A percentile compares a stretch with the other conserved stretches of the same genome.
Conservation (phyloP, 2,329 filamentous ascomycete genomes). For the Didymella pomorum region DNA sequence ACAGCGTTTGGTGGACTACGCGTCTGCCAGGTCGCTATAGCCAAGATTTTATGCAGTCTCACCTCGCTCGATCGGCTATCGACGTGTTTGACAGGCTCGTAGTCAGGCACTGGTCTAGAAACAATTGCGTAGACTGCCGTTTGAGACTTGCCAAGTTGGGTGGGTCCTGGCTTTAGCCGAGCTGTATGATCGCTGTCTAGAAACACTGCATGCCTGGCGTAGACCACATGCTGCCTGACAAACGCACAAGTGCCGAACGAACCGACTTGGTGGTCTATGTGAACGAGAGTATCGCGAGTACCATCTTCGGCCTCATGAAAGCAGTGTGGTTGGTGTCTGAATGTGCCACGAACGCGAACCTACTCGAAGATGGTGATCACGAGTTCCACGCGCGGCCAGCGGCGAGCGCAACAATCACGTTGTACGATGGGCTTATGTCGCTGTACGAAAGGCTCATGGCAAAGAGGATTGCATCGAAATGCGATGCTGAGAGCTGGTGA, state of each 20-base stretch:
- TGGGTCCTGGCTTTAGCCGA: conserved; percentile 31
- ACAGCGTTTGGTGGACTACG: conserved; percentile 11
- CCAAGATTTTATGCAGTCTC: conserved; percentile 33
- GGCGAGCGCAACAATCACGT: neutral
- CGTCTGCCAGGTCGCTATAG: conserved; percentile 21
- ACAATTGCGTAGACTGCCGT: conserved; percentile 29
- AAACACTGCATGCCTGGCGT: conserved; percentile 37
- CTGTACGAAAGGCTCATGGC: conserved; percentile 1
- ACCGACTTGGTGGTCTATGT: conserved; percentile 10
- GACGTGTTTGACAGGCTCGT: conserved; percentile 30
- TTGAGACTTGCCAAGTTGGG: conserved; percentile 33
- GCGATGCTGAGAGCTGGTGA: conserved; percentile 14
- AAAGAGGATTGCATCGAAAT: conserved; percentile 11
- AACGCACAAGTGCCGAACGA: conserved; percentile 12
- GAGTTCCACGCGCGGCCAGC: neutral
- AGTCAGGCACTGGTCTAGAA: conserved; percentile 17
- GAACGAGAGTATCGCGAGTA: neutral
- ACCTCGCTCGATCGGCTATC: conserved; percentile 11
- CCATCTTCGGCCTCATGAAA: neutral
- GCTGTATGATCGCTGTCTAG: conserved; percentile 36
- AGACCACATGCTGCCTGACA: conserved; percentile 15
- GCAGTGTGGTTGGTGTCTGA: neutral
- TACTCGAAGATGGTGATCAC: neutral
- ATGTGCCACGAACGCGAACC: neutral
- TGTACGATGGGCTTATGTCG: neutral